phyloP scores from a whole-genome alignment of 257 asterid species.

The Gynochthodes officinalis region DNA sequence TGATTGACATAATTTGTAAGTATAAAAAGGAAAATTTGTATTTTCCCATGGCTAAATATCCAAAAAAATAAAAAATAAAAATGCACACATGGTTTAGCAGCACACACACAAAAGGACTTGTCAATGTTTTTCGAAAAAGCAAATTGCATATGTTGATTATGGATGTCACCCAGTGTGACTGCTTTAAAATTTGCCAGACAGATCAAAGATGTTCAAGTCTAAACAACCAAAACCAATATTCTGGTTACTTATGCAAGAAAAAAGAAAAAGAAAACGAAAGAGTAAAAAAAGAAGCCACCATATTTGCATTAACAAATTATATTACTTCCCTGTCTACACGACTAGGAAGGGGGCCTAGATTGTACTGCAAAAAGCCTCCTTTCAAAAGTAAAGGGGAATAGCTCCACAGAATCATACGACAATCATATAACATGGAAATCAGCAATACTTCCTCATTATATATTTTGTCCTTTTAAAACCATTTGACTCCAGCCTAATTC shows the following conservation, averaged over 20 bases:
- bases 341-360: not conserved
- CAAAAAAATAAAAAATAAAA: not conserved
- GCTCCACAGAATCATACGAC: not conserved
- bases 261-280: not conserved
- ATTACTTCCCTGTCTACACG: not conserved
- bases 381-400: not conserved
- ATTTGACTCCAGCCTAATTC: not conserved
- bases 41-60: not conserved
- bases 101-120: too few species aligned
- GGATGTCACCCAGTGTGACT: not conserved
- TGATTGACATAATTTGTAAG: not conserved
- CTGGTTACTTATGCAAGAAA: not conserved
- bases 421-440: not conserved
- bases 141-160: not conserved
- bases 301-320: not conserved
- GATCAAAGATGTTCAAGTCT: not conserved
- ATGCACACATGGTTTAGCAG: too few species aligned
- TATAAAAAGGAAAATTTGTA: not conserved
- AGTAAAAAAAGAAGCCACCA: not conserved
- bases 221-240: not conserved
- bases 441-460: not conserved
- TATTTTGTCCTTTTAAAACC: not conserved
- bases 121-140: not conserved
- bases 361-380: not conserved
- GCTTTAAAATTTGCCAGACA: not conserved